phyloP scores from a whole-genome alignment of 2,329 filamentous ascomycete species.

The Venturia pyrina region DNA sequence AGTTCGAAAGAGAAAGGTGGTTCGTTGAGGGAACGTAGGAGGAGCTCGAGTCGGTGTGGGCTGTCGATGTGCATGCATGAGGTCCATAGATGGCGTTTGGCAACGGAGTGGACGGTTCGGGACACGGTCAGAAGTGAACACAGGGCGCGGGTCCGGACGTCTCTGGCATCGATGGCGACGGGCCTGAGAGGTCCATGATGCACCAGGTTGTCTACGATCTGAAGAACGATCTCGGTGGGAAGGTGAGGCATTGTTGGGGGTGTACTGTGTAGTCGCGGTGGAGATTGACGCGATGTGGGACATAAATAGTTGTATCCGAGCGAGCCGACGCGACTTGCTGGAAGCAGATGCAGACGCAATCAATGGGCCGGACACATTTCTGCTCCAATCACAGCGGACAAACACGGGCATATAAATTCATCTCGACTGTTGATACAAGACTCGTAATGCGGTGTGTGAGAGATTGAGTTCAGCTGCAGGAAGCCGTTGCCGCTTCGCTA shows the following conservation, averaged over 20 bases:
- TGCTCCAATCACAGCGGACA: background rate
- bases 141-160: slow-evolving; percentile 31
- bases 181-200: slow-evolving; percentile 10
- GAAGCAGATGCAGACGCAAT: background rate
- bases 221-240: slow-evolving; percentile 22
- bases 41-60: slow-evolving; percentile 23
- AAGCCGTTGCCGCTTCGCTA: background rate
- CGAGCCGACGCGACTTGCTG: no score
- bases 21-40: slow-evolving; percentile 27
- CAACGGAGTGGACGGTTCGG: slow-evolving; percentile 31
- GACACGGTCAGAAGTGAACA: slow-evolving; percentile 38
- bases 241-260: slow-evolving; percentile 11
- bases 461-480: background rate
- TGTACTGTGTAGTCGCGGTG: background rate
- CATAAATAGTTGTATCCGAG: background rate
- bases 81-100: slow-evolving; percentile 34
- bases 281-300: background rate
- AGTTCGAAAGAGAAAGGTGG: slow-evolving; percentile 17
- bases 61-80: slow-evolving; percentile 38
- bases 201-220: slow-evolving; percentile 20
- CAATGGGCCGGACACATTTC: background rate
- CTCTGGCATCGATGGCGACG: slow-evolving; percentile 25
- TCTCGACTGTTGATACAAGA: no score
- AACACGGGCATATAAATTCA: no score
- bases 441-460: background rate